Conservation (phyloP, 179 eudicot genomes). For the Drosera spatulata region DNA sequence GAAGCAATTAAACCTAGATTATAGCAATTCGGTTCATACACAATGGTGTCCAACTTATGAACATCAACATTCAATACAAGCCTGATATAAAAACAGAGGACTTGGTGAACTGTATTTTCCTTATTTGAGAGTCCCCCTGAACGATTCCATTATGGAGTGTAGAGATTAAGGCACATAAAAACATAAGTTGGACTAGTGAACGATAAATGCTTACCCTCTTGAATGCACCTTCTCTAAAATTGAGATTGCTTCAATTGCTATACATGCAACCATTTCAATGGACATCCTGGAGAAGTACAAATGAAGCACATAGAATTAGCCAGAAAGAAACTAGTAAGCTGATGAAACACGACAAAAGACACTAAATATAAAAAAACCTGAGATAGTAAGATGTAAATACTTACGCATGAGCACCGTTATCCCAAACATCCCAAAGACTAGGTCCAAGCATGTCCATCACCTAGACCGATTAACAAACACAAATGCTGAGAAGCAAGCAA, state of each 20-base stretch:
- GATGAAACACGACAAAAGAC: background rate
- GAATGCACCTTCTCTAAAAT: slow-evolving; percentile 82
- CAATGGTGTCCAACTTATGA: no score
- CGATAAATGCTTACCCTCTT: slow-evolving; percentile 33
- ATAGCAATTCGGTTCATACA: no score
- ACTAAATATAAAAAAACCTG: background rate
- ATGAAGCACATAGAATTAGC: background rate
- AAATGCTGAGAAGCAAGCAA: slow-evolving; percentile 8
- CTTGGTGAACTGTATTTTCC: no score
- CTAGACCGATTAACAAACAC: slow-evolving; percentile 23
- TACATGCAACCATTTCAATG: slow-evolving; percentile 91
- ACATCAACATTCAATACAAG: no score
- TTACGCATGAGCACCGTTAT: slow-evolving; percentile 69
- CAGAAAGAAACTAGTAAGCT: background rate
- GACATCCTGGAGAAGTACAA: slow-evolving; percentile 51
- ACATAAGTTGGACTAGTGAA: no score
- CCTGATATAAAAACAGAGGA: no score
- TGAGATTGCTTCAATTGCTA: slow-evolving; percentile 90
- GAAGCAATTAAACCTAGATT: no score
- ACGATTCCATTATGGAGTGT: no score
- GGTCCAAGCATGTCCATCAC: slow-evolving; percentile 98
- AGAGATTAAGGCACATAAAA: no score
- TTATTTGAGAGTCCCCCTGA: no score
- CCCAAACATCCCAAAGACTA: slow-evolving; percentile 96
- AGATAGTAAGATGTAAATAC: slow-evolving; percentile 3